Percentiles rank a stretch among this genome's conserved stretches.
Evolutionary conservation across 2,329 filamentous ascomycete species (phyloP).

Genomic region (Capronia coronata): DNA sequence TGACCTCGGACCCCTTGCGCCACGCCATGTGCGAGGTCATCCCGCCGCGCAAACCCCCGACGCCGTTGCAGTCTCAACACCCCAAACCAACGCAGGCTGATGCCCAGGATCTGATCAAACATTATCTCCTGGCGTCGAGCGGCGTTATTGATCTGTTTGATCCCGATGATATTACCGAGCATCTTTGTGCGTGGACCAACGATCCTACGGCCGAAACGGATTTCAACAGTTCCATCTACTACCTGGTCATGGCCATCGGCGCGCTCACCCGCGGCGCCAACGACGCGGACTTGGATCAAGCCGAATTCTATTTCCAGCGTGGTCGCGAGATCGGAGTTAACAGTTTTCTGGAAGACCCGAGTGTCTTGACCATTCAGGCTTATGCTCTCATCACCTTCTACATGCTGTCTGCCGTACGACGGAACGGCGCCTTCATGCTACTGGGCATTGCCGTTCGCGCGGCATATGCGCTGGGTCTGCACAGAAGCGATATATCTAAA

Average conservation of each 20-base stretch:
- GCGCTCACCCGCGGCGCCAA: slow-evolving; percentile 33
- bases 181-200: slow-evolving; percentile 36
- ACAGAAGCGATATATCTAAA: slow-evolving; percentile 48
- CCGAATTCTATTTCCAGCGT: slow-evolving; percentile 45
- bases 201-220: slow-evolving; percentile 33
- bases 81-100: slow-evolving; percentile 35
- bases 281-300: slow-evolving; percentile 34
- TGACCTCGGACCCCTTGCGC: slow-evolving; percentile 38
- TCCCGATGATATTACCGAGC: slow-evolving; percentile 38
- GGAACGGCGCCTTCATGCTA: slow-evolving; percentile 49
- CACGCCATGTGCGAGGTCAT: slow-evolving; percentile 38
- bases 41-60: slow-evolving; percentile 18
- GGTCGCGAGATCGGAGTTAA: slow-evolving; percentile 42
- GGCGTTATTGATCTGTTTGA: slow-evolving; percentile 47
- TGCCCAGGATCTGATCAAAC: slow-evolving; percentile 38
- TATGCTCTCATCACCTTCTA: slow-evolving; percentile 48
- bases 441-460: slow-evolving; percentile 48
- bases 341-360: slow-evolving; percentile 45
- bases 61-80: slow-evolving; percentile 16
- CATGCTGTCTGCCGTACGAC: slow-evolving; percentile 47
- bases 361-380: slow-evolving; percentile 46
- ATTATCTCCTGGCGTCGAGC: slow-evolving; percentile 43
- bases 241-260: slow-evolving; percentile 47
- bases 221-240: slow-evolving; percentile 44
- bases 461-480: slow-evolving; percentile 48